A percentile compares a stretch with the other conserved stretches of the same genome.
Evolutionary conservation across 2,329 filamentous ascomycete species (phyloP).

Genomic region (Penicillium freii): DNA sequence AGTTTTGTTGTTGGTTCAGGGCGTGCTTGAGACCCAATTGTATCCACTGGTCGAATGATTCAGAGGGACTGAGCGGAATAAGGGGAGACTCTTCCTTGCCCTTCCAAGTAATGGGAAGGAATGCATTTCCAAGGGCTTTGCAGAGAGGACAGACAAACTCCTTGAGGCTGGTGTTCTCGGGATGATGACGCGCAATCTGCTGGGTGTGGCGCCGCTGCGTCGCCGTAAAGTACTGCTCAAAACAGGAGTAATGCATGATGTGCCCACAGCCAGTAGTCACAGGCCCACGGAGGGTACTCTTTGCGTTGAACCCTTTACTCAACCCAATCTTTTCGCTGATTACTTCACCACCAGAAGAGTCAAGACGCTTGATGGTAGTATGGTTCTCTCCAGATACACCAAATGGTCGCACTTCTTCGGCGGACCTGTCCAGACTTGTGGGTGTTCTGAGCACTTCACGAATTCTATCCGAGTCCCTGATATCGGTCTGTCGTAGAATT

Average conservation of each 20-base stretch:
- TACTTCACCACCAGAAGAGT: conserved; percentile 68
- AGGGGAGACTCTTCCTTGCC: conserved; percentile 82
- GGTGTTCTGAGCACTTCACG: conserved; percentile 78
- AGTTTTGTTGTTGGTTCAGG: conserved; percentile 51
- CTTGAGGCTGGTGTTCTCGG: conserved; percentile 72
- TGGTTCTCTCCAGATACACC: conserved; percentile 87
- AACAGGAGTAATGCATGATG: conserved; percentile 97
- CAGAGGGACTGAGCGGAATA: conserved; percentile 62
- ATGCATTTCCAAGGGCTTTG: conserved; percentile 93
- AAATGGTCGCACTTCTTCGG: conserved; percentile 80
- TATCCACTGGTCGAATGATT: conserved; percentile 68
- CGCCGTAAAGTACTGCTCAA: conserved; percentile 84
- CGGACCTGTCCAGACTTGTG: conserved; percentile 76
- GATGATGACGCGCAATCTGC: conserved; percentile 92
- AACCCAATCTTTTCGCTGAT: conserved; percentile 75
- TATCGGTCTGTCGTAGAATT: conserved; percentile 81
- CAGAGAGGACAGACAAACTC: conserved; percentile 97
- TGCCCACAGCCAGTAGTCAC: conserved; percentile 92
- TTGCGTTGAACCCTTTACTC: conserved; percentile 80
- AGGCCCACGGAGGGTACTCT: conserved; percentile 66
- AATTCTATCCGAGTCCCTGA: conserved; percentile 78
- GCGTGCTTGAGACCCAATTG: conserved; percentile 54
- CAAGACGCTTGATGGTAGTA: conserved; percentile 71
- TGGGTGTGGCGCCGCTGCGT: conserved; percentile 80
- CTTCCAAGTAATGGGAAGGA: conserved; percentile 94